Percentiles rank a stretch among this genome's conserved stretches.
Evolutionary conservation across 2,329 filamentous ascomycete species (phyloP).

Genomic region (Chalara sp.): DNA sequence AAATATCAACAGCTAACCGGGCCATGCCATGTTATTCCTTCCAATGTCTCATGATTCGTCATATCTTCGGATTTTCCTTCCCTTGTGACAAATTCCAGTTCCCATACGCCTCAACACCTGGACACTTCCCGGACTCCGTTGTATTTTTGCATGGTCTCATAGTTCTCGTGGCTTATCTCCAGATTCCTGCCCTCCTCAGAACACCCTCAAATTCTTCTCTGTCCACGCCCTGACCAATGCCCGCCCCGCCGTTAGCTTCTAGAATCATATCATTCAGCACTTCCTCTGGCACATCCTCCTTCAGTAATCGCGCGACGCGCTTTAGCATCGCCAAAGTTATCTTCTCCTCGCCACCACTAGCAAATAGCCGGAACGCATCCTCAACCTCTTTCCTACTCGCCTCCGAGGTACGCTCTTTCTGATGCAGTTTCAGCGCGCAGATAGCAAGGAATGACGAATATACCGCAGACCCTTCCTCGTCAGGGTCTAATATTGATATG

Average conservation of each 20-base stretch:
- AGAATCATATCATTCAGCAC: constrained; percentile 88
- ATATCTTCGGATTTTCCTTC: too few species aligned
- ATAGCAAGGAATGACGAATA: constrained; percentile 83
- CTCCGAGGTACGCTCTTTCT: constrained; percentile 42
- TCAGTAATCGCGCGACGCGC: constrained; percentile 71
- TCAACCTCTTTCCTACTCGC: constrained; percentile 62
- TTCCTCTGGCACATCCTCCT: constrained; percentile 78
- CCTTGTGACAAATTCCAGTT: too few species aligned
- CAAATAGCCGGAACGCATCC: constrained; percentile 78
- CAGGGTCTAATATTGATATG: constrained; percentile 75
- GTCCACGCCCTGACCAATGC: constrained; percentile 63
- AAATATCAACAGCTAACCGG: constrained; percentile 1
- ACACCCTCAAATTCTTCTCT: constrained; percentile 50
- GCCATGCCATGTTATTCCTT: background rate
- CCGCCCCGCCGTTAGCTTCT: constrained; percentile 80
- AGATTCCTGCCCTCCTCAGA: constrained; percentile 26
- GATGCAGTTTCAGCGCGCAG: constrained; percentile 77
- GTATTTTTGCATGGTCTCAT: too few species aligned
- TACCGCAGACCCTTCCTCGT: constrained; percentile 66
- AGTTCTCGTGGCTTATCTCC: constrained; percentile 13
- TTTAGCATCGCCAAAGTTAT: constrained; percentile 77
- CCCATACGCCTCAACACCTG: too few species aligned
- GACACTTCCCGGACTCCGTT: too few species aligned
- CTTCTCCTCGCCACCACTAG: constrained; percentile 46
- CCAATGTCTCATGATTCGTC: too few species aligned